phyloP scores from a whole-genome alignment of 2,329 filamentous ascomycete species.

The Diatrype stigma region DNA sequence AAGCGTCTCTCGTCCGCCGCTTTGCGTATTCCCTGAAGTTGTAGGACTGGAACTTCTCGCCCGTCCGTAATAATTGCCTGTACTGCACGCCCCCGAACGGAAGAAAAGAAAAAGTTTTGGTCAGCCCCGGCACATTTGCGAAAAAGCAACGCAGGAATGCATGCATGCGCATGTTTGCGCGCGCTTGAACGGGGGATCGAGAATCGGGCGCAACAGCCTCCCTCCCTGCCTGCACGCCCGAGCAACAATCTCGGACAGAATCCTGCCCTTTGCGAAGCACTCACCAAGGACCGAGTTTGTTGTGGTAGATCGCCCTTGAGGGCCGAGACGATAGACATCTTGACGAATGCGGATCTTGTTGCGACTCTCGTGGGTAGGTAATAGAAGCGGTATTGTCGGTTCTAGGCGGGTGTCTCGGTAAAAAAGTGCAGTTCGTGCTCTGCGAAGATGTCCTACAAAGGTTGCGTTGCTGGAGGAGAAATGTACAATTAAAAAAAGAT shows the following conservation, averaged over 20 bases:
- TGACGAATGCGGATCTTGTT: conserved; percentile 3
- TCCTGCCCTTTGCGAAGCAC: conserved; percentile 13
- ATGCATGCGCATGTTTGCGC: neutral
- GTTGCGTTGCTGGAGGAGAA: conserved; percentile 1
- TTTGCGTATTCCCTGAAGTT: conserved; percentile 98
- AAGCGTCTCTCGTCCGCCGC: conserved; percentile 85
- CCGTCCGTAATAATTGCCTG: conserved; percentile 83
- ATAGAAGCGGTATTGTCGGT: neutral
- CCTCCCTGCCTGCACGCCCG: conserved; percentile 7
- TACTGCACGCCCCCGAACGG: conserved; percentile 54
- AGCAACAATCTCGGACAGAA: neutral
- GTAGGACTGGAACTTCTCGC: conserved; percentile 84
- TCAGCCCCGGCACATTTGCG: conserved; percentile 3
- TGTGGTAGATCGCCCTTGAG: conserved; percentile 52
- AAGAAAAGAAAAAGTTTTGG: neutral
- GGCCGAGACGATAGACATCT: conserved; percentile 30
- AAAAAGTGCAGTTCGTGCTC: neutral
- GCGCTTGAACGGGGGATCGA: neutral
- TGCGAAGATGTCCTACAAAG: neutral
- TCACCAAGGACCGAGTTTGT: conserved; percentile 54
- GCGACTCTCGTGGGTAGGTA: neutral
- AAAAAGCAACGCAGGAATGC: neutral
- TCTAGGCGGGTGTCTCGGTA: neutral
- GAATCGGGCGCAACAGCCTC: neutral
- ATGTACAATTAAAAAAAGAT: conserved; percentile 6